Evolutionary conservation across 2,329 filamentous ascomycete genomes (phyloP), one percentile per base, ranked within the genome.

Genomic region (Beauveria sp.): DNA sequence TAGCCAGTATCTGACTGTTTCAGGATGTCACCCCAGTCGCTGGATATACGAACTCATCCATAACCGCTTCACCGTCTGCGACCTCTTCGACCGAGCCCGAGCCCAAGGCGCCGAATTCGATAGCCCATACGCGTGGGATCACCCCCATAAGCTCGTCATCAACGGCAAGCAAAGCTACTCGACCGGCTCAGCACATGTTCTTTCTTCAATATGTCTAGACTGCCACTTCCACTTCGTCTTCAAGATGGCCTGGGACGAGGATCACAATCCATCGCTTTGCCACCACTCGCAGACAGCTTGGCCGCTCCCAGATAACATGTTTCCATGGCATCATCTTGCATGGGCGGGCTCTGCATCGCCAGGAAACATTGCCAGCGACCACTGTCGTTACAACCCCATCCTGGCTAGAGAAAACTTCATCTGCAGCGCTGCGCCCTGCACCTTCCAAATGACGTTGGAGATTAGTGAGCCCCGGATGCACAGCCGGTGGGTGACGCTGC

Each of bases 401-500:
- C 61, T 72, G 31, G 70, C 74, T 14, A 67, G 69, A 28, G 73
- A 76, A 31, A 63, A 67, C 16, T 80, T 79, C 57, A 67, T 71
- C 26, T 83, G 80, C 68, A 79, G 76, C 0, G 73, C 76, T 3
- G 67, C 68, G 1, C 66, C 70, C 8, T 83, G 80, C 67, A 73
- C 73, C 1, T 75, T 80, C 46, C 66, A 70, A 24, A 60, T 84
- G 43, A 74, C 69, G 1, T 69, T 85, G 20, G 79, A 83, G 60
- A 74, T 85, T 7, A 80, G 78, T 7, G 67, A 74, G 57, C 81
- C 81, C 12, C 80, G 80, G 2, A 74, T 86, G 65, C 67, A 70
- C 12, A 66, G 67, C 3, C 70, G 71, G 60, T 80, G 77, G 74
- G 71, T 82, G 1, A 65, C 72, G 14, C 69, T 77, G 18, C 70